phyloP scores from a whole-genome alignment of 1,284 basidiomycete species.

The Anthracocystis setariae region DNA sequence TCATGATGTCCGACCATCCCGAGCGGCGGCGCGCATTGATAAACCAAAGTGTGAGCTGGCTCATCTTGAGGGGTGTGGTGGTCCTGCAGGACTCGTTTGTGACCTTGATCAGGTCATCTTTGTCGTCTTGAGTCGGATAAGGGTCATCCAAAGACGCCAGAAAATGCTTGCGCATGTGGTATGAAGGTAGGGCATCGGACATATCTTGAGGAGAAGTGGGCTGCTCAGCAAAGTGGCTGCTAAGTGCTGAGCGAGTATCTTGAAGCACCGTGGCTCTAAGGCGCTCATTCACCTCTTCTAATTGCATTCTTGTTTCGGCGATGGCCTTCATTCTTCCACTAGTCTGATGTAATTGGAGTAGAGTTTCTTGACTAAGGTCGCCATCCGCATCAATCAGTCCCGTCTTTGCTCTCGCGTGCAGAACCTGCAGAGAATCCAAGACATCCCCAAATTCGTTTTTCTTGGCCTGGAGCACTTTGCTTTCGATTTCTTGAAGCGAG shows the following conservation, averaged over 20 bases:
- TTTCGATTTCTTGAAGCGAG: no score
- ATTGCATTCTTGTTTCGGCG: background rate
- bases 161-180: conserved; percentile 59
- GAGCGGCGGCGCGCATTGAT: conserved; percentile 65
- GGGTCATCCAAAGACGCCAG: conserved; percentile 52
- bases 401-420: no score
- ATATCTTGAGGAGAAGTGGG: background rate
- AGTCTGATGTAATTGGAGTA: background rate
- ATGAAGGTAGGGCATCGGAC: conserved; percentile 20
- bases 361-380: background rate
- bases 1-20: conserved; percentile 59
- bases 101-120: conserved; percentile 39
- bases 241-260: background rate
- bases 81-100: conserved; percentile 37
- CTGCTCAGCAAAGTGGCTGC: background rate
- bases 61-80: conserved; percentile 8
- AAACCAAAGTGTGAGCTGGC: conserved; percentile 63
- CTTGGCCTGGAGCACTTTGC: no score
- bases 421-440: no score
- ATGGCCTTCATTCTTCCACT: background rate
- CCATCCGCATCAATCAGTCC: no score
- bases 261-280: background rate
- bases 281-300: background rate
- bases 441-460: no score
- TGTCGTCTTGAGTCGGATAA: conserved; percentile 50